These are phyloP conservation scores for Trichoderma aggressivum DNA, from an alignment of 2,329 filamentous ascomycete genomes.

Conservation along the genomic window DNA sequence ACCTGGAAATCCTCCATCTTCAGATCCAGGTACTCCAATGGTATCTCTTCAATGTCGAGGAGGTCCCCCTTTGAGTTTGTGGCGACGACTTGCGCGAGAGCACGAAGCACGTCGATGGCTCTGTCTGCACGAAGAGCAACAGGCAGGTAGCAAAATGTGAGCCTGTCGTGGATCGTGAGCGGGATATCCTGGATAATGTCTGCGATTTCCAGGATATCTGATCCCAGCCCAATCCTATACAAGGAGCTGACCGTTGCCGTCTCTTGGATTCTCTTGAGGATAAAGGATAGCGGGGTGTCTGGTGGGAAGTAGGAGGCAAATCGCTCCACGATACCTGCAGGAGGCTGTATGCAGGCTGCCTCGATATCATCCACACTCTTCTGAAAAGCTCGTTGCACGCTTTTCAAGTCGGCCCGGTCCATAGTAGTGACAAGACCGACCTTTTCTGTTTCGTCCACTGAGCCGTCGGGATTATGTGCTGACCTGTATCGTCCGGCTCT, in stretches of 20 bases:
- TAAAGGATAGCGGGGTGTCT: conserved; percentile 76
- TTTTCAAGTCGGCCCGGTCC: conserved; percentile 63
- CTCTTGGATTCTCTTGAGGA: conserved; percentile 71
- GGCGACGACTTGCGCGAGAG: conserved; percentile 68
- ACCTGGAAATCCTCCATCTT: conserved; percentile 41
- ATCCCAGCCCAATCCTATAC: conserved; percentile 63
- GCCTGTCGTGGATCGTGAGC: conserved; percentile 69
- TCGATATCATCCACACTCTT: conserved; percentile 62
- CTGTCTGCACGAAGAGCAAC: conserved; percentile 51
- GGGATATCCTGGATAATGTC: conserved; percentile 70
- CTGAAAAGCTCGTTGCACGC: conserved; percentile 61
- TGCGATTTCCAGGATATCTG: conserved; percentile 62
- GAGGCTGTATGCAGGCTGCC: conserved; percentile 72
- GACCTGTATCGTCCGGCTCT: conserved; percentile 83
- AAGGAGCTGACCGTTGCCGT: conserved; percentile 59
- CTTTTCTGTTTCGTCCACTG: conserved; percentile 34
- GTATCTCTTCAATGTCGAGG: conserved; percentile 65
- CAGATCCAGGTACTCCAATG: conserved; percentile 71
- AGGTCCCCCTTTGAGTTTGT: conserved; percentile 64
- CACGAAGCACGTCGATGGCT: conserved; percentile 51
- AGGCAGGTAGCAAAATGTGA: conserved; percentile 72
- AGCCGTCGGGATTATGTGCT: conserved; percentile 37
- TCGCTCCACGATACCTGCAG: conserved; percentile 64
- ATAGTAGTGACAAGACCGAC: conserved; percentile 78
- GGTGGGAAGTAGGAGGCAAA: conserved; percentile 81